Evolutionary conservation across 768 basidiomycete species (phyloP).

Genomic region (Boletus coccyginus): DNA sequence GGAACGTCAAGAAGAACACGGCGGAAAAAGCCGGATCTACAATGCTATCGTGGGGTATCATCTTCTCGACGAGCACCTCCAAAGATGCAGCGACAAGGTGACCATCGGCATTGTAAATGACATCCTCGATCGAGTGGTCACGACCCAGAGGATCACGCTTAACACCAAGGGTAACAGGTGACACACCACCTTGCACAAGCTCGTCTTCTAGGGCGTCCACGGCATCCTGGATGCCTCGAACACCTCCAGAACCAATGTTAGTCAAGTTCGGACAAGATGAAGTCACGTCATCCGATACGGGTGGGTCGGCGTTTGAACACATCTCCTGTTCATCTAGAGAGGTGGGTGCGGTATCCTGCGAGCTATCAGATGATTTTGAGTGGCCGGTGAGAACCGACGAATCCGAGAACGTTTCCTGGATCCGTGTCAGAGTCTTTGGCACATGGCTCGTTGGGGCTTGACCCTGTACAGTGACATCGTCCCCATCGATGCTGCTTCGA

Average conservation of each 20-base stretch:
- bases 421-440: constrained; percentile 11
- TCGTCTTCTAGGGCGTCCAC: constrained; percentile 48
- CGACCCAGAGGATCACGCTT: constrained; percentile 48
- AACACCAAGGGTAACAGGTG: constrained; percentile 41
- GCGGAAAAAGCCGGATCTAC: constrained; percentile 85
- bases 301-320: constrained; percentile 27
- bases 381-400: constrained; percentile 39
- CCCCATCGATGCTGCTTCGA: constrained; percentile 45
- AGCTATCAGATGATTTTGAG: constrained; percentile 45
- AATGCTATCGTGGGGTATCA: constrained; percentile 92
- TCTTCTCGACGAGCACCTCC: constrained; percentile 88
- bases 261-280: constrained; percentile 33
- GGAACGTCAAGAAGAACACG: constrained; percentile 95
- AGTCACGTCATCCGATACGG: constrained; percentile 17
- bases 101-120: constrained; percentile 88
- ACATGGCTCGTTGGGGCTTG: constrained; percentile 34
- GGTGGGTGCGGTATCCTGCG: constrained; percentile 49
- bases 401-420: constrained; percentile 49
- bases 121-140: constrained; percentile 81
- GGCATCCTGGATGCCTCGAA: constrained; percentile 34
- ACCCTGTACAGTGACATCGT: constrained; percentile 61
- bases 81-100: constrained; percentile 89
- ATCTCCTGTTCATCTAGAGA: constrained; percentile 45
- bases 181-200: constrained; percentile 50
- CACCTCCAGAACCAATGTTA: constrained; percentile 56